A percentile compares a stretch with the other conserved stretches of the same genome.
Conservation (phyloP, 768 basidiomycete genomes). For the Pulveroboletus sp. region DNA sequence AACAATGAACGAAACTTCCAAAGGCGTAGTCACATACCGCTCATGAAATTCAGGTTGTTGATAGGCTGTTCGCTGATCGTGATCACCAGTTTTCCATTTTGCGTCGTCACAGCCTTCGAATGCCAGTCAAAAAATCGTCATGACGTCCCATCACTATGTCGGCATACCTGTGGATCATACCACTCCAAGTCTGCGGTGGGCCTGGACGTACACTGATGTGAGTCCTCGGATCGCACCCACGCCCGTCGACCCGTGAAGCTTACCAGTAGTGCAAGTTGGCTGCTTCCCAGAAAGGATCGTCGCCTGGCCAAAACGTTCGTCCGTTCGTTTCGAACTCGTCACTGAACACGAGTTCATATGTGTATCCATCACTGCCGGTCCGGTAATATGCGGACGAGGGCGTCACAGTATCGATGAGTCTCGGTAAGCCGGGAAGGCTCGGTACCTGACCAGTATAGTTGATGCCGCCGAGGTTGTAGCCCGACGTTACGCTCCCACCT, state of each 20-base stretch:
- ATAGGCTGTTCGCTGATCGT: slow-evolving; percentile 66
- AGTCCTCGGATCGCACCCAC: not conserved
- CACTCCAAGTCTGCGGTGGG: slow-evolving; percentile 79
- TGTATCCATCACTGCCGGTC: slow-evolving; percentile 69
- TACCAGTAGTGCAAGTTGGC: slow-evolving; percentile 82
- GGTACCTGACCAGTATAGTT: slow-evolving; percentile 90
- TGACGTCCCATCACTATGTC: slow-evolving; percentile 1
- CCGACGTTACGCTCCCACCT: slow-evolving; percentile 31
- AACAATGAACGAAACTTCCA: not conserved
- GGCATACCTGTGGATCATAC: slow-evolving; percentile 68
- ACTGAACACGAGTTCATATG: slow-evolving; percentile 82
- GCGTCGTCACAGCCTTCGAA: slow-evolving; percentile 61
- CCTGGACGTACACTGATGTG: slow-evolving; percentile 22
- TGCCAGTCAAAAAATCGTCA: not conserved
- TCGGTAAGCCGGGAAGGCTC: slow-evolving; percentile 58
- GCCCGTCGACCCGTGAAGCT: slow-evolving; percentile 4
- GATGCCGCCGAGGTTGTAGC: slow-evolving; percentile 81
- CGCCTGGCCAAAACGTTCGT: slow-evolving; percentile 74
- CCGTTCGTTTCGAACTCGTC: slow-evolving; percentile 79
- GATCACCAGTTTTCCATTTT: slow-evolving; percentile 74
- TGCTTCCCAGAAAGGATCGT: slow-evolving; percentile 85
- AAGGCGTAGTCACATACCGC: slow-evolving; percentile 45
- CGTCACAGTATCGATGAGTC: slow-evolving; percentile 75
- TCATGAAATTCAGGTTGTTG: slow-evolving; percentile 82
- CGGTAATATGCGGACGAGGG: slow-evolving; percentile 53